phyloP scores from a whole-genome alignment of 148 eudicot species.

The Rhododendron molle region DNA sequence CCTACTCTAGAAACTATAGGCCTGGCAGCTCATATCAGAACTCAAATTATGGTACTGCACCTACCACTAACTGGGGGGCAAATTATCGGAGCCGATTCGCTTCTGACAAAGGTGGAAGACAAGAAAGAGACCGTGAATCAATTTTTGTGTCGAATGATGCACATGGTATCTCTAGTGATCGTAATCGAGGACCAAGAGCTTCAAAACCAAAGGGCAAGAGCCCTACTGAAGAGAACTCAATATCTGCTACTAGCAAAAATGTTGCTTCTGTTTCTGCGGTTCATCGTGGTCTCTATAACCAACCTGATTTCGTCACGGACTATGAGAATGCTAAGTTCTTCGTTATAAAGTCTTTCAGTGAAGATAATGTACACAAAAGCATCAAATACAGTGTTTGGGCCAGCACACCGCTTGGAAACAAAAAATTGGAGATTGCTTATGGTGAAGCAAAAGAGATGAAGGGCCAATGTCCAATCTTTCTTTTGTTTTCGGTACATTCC shows the following conservation, averaged over 20 bases:
- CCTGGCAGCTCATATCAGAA: slow-evolving; percentile 51
- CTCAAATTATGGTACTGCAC: slow-evolving; percentile 37
- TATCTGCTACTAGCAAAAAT: slow-evolving; percentile 31
- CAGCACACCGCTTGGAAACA: slow-evolving; percentile 92
- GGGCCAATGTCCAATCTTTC: slow-evolving; percentile 72
- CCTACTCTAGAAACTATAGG: slow-evolving; percentile 45
- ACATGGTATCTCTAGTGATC: slow-evolving; percentile 58
- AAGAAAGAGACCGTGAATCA: slow-evolving; percentile 55
- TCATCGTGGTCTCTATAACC: slow-evolving; percentile 45
- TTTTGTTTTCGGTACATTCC: slow-evolving; percentile 80
- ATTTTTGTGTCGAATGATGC: slow-evolving; percentile 22
- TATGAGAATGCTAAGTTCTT: slow-evolving; percentile 87
- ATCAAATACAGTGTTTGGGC: slow-evolving; percentile 90
- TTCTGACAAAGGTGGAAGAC: slow-evolving; percentile 63
- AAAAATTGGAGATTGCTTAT: slow-evolving; percentile 88
- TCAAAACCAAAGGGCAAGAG: slow-evolving; percentile 61
- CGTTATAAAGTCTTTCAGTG: slow-evolving; percentile 93
- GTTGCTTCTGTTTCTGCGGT: slow-evolving; percentile 50
- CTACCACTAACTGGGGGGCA: slow-evolving; percentile 45
- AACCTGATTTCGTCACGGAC: slow-evolving; percentile 61
- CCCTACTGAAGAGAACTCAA: slow-evolving; percentile 35
- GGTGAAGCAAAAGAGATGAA: slow-evolving; percentile 62
- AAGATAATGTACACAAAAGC: slow-evolving; percentile 95
- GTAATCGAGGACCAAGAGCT: slow-evolving; percentile 95
- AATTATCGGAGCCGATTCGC: slow-evolving; percentile 42